These are phyloP conservation scores for Pseudomassariella vexata DNA, from an alignment of 2,329 filamentous ascomycete species.

Conservation along the genomic window DNA sequence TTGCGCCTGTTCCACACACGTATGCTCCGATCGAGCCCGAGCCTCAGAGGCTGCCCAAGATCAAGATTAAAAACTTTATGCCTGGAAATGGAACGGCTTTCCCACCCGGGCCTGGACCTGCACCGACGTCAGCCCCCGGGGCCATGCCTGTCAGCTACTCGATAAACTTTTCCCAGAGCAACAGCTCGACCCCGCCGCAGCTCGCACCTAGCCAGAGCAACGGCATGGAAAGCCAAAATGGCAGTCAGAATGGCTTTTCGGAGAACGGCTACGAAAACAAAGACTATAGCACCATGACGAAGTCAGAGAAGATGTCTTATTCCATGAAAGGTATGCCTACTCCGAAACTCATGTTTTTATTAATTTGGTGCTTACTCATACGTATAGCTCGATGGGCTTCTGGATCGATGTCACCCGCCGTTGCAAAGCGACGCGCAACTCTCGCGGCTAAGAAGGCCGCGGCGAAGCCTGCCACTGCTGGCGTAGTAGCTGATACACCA, in stretches of 20 bases:
- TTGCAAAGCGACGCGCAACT: constrained; percentile 55
- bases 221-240: too few species aligned
- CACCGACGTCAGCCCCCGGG: constrained; percentile 12
- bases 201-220: constrained; percentile 8
- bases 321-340: constrained; percentile 56
- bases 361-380: constrained; percentile 12
- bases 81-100: neutral
- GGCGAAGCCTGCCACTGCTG: constrained; percentile 16
- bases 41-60: constrained; percentile 18
- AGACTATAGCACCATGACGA: constrained; percentile 57
- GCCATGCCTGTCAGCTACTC: too few species aligned
- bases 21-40: constrained; percentile 8
- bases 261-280: constrained; percentile 35
- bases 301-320: constrained; percentile 61
- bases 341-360: neutral
- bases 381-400: constrained; percentile 52
- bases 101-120: neutral
- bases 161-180: too few species aligned
- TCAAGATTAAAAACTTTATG: constrained; percentile 28
- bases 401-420: constrained; percentile 54
- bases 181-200: constrained; percentile 9
- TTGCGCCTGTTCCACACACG: constrained; percentile 10
- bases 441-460: constrained; percentile 53
- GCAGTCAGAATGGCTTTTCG: constrained; percentile 14
- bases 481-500: too few species aligned